These are phyloP conservation scores for Ogataea methylovora DNA, from an alignment of 805 yeast genomes.

Conservation along the genomic window DNA sequence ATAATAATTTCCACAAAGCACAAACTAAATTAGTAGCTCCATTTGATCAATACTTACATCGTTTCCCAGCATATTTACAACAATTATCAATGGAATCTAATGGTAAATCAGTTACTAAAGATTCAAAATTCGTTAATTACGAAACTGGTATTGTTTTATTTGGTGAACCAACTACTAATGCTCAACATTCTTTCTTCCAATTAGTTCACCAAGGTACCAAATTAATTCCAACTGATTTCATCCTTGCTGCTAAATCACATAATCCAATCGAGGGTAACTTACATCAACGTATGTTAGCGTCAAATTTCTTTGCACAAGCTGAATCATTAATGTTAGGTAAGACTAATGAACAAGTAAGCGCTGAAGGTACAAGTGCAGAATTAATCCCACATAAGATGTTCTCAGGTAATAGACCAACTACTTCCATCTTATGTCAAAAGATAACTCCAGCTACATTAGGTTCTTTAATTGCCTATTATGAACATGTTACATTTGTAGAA, in stretches of 20 bases:
- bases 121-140: conserved; percentile 84
- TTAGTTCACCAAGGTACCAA: conserved; percentile 98
- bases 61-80: conserved; percentile 99
- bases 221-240: conserved; percentile 94
- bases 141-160: conserved; percentile 93
- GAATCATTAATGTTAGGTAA: conserved; percentile 98
- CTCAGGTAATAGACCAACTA: conserved; percentile 98
- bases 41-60: conserved; percentile 96
- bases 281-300: conserved; percentile 98
- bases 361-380: conserved; percentile 83
- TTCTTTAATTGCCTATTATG: conserved; percentile 95
- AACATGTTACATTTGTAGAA: conserved; percentile 93
- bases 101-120: conserved; percentile 96
- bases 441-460: conserved; percentile 96
- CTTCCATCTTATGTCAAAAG: conserved; percentile 91
- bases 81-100: conserved; percentile 98
- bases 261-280: conserved; percentile 92
- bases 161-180: conserved; percentile 98
- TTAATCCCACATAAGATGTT: conserved; percentile 93
- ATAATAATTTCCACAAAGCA: conserved; percentile 96
- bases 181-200: conserved; percentile 99
- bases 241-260: conserved; percentile 94
- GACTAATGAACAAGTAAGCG: conserved; percentile 70
- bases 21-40: conserved; percentile 99
- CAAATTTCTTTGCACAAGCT: conserved; percentile 97